Evolutionary conservation across 2,329 filamentous ascomycete genomes (phyloP).

Genomic region (Neophaeococcomyces aloes): DNA sequence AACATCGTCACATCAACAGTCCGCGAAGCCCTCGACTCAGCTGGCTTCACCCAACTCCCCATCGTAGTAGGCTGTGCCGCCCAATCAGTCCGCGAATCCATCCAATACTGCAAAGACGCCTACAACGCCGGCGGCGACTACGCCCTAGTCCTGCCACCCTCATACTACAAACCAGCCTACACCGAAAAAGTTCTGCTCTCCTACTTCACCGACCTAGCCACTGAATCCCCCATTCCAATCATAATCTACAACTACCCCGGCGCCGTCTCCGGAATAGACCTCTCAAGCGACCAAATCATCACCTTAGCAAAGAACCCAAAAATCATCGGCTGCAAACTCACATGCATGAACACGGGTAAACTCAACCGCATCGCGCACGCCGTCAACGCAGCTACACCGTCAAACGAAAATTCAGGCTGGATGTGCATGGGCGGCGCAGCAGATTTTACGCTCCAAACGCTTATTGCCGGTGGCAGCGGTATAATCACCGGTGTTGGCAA

Average conservation of each 20-base stretch:
- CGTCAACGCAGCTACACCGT: slow-evolving; percentile 29
- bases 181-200: slow-evolving; percentile 48
- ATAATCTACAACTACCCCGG: slow-evolving; percentile 65
- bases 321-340: slow-evolving; percentile 61
- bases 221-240: slow-evolving; percentile 50
- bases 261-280: slow-evolving; percentile 55
- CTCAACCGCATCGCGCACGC: slow-evolving; percentile 50
- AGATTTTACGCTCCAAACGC: slow-evolving; percentile 62
- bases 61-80: slow-evolving; percentile 67
- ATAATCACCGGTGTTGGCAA: slow-evolving; percentile 64
- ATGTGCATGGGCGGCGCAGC: slow-evolving; percentile 62
- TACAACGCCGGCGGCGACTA: slow-evolving; percentile 61
- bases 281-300: slow-evolving; percentile 56
- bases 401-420: slow-evolving; percentile 51
- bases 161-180: slow-evolving; percentile 62
- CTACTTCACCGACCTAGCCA: slow-evolving; percentile 57
- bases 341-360: slow-evolving; percentile 65
- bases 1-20: slow-evolving; percentile 58
- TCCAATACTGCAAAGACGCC: slow-evolving; percentile 59
- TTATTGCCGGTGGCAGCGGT: slow-evolving; percentile 60
- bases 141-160: slow-evolving; percentile 63
- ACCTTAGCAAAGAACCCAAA: slow-evolving; percentile 49
- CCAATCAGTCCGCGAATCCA: slow-evolving; percentile 62
- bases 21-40: slow-evolving; percentile 56
- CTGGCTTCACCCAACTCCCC: slow-evolving; percentile 53